phyloP scores from a whole-genome alignment of 441 rosid genomes.

The Brassica hybrid region DNA sequence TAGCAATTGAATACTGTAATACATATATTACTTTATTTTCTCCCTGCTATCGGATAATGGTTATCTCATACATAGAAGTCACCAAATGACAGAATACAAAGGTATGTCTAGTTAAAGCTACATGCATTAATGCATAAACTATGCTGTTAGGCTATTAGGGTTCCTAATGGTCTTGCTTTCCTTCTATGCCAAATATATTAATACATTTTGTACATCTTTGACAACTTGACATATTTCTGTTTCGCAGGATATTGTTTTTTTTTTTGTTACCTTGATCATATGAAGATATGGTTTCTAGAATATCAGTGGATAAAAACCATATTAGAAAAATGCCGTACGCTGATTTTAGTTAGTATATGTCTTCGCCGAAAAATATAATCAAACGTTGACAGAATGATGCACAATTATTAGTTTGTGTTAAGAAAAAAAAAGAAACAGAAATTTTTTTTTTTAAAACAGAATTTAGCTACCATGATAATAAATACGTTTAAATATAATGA shows the following conservation, averaged over 20 bases:
- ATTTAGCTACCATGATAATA: neutral
- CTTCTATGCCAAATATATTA: slow-evolving; percentile 36
- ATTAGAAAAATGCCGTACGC: neutral
- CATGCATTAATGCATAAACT: slow-evolving; percentile 20
- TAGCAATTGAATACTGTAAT: slow-evolving; percentile 3
- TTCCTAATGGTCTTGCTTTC: slow-evolving; percentile 12
- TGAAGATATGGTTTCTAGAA: neutral
- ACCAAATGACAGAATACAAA: slow-evolving; percentile 31
- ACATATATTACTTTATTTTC: slow-evolving; percentile 9
- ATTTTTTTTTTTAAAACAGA: too few species aligned
- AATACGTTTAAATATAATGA: neutral
- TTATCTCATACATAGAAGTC: slow-evolving; percentile 24
- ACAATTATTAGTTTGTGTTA: neutral
- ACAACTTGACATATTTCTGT: slow-evolving; percentile 20
- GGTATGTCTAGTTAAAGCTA: slow-evolving; percentile 27
- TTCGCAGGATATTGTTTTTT: slow-evolving; percentile 33
- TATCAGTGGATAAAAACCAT: neutral
- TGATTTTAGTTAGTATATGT: neutral
- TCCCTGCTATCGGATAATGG: slow-evolving; percentile 29
- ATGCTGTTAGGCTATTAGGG: slow-evolving; percentile 11
- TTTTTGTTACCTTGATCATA: neutral
- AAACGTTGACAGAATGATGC: neutral
- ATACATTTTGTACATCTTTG: slow-evolving; percentile 15
- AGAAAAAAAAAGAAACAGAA: neutral
- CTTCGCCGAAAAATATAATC: neutral